Evolutionary conservation across 176 grass and related monocot genomes (phyloP).

Genomic region (Musa schizocarpa): DNA sequence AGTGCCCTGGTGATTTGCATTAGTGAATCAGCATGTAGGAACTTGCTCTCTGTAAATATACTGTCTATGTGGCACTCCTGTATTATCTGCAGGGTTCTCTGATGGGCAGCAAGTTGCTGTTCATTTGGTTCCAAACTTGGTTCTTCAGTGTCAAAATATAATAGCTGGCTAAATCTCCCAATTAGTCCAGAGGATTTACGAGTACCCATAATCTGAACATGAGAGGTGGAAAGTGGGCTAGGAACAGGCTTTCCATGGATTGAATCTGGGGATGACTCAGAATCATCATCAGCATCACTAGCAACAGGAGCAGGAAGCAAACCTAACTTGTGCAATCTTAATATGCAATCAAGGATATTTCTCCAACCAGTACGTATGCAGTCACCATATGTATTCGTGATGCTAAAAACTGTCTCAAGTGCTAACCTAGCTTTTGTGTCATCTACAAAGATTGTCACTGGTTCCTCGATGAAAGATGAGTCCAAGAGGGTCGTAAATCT

Average conservation of each 20-base stretch:
- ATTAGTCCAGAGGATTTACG: slow-evolving; percentile 93
- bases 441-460: slow-evolving; percentile 94
- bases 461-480: slow-evolving; percentile 91
- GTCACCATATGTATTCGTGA: slow-evolving; percentile 89
- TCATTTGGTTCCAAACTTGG: slow-evolving; percentile 90
- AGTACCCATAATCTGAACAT: slow-evolving; percentile 83
- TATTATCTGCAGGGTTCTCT: slow-evolving; percentile 92
- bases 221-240: slow-evolving; percentile 61
- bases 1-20: slow-evolving; percentile 86
- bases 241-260: slow-evolving; percentile 62
- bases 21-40: slow-evolving; percentile 78
- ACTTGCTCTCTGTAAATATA: slow-evolving; percentile 96
- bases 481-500: slow-evolving; percentile 97
- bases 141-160: slow-evolving; percentile 96
- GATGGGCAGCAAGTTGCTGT: slow-evolving; percentile 91
- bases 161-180: slow-evolving; percentile 94
- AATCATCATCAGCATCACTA: slow-evolving; percentile 87
- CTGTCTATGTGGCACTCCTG: slow-evolving; percentile 91
- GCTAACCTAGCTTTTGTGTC: slow-evolving; percentile 93
- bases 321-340: slow-evolving; percentile 95
- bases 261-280: slow-evolving; percentile 59
- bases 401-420: slow-evolving; percentile 81
- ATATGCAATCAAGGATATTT: slow-evolving; percentile 90
- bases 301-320: slow-evolving; percentile 86
- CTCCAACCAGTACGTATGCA: slow-evolving; percentile 92